Evolutionary conservation across 2,329 filamentous ascomycete genomes (phyloP), one percentile per base, ranked within the genome.

Genomic region (Diaporthe capsici): DNA sequence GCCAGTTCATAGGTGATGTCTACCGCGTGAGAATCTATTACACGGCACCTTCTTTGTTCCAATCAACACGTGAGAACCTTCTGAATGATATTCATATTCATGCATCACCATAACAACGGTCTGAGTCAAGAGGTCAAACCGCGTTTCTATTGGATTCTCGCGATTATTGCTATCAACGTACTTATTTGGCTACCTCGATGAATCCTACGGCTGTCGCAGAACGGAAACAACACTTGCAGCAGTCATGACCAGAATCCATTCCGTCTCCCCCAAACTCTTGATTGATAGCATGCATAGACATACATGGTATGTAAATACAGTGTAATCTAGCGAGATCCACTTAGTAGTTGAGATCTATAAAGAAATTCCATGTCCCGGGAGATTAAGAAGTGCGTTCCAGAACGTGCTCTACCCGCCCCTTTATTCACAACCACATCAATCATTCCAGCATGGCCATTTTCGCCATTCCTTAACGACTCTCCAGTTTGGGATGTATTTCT

Each of bases 61-160:
- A 28, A 13, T n/a, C 22, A 55, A 55, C 49, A 28, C 31, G 17
- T 28, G 47, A 20, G 15, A 4, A 22, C 15, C n/a, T 8, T 10
- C 13, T 55, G 15, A 28, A 22, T 20, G 28, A 39, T 22, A 51
- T 28, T 42, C 6, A 31, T 2, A 39, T 25, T 39, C 2, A 28
- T 37, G 12, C 31, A 3, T 28, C n/a, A 25, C 7, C 1, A 4
- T 13, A 42, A 0, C 2, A 20, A 3, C 1, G 6, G 37, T n/a
- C n/a, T 28, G 5, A 61, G 37, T 1, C 31, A n/a, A 60, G 34
- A 15, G 9, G 6, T 1, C 31, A 17, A 17, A 31, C 13, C 28
- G 53, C 10, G 7, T 31, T 31, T 4, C 28, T 31, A 4, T 31
- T 31, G 28, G 28, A 28, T 28, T 28, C 28, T 28, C 28, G 28